Base-by-base conservation (phyloP, 441 rosid genomes). In the Adansonia madagascariensis region DNA sequence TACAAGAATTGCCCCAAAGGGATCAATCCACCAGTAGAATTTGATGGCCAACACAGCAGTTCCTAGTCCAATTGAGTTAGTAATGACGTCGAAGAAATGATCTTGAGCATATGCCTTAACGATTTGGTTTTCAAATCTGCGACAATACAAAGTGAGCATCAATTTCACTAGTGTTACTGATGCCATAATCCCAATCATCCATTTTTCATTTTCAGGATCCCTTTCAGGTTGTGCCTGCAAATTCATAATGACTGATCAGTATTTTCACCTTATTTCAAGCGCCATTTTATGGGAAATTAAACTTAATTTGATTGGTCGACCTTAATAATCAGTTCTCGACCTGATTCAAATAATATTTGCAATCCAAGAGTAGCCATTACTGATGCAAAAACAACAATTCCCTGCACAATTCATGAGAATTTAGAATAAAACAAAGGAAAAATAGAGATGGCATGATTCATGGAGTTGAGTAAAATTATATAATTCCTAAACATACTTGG, bases 91-190 rank as follows among this genome's bases (percentile, higher is more conserved):
- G 63, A 94, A 94, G 83, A 94, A 92, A 79, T 94, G 98, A 82
- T 92, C 98, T 80, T 88, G 97, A 22, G 98, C 98, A 82, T 90
- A 94, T 61, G 98, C 98, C 81, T 89, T 94, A n/a, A 94, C 92
- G 18, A 94, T 94, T 89, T 94, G 95, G 80, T 94, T 89, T 10
- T 82, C 86, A 77, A 92, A 94, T 8, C 92, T 47, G 76, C 89
- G 95, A 78, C 98, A 94, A 76, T 92, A 94, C 35, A 92, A 75
- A 78, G 84, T 86, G 69, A 94, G 82, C 55, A 89, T 71, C 46
- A 94, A 82, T 80, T 94, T 94, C 18, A 92, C 92, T 47, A 92
- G 44, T 47, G 98, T 92, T 69, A 93, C 98, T 0, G 92, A 89
- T 49, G 93, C 91, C 97, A 94, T 94, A 71, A 94, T 94, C 75